Evolutionary conservation across 306 rosid species (phyloP).

Genomic region (Prunus persica): Prunus_persica_NCBIv2 NC_034009.1:42473001-42473500

Average conservation of each 20-base stretch:
- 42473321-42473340: not conserved
- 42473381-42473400: slow-evolving; percentile 3
- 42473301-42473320: slow-evolving; percentile 9
- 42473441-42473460: slow-evolving; percentile 37
- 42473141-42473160: not conserved
- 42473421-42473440: slow-evolving; percentile 37
- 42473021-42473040: slow-evolving; percentile 13
- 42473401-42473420: slow-evolving; percentile 32
- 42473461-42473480: slow-evolving; percentile 32
- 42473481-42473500: slow-evolving; percentile 34
- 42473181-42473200: too few relatives aligned
- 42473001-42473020: slow-evolving; percentile 11
- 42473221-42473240: not conserved
- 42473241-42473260: not conserved
- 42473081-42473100: not conserved
- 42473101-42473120: not conserved
- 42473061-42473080: not conserved
- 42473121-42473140: not conserved
- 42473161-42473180: too few relatives aligned
- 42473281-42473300: not conserved
- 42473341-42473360: not conserved
- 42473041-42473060: slow-evolving; percentile 14
- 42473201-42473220: too few relatives aligned
- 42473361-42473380: not conserved
- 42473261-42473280: slow-evolving; percentile 4